A percentile compares a stretch with the other conserved stretches of the same genome.
Evolutionary conservation across 1,284 basidiomycete species (phyloP).

Genomic region (Hemileia vastatrix): DNA sequence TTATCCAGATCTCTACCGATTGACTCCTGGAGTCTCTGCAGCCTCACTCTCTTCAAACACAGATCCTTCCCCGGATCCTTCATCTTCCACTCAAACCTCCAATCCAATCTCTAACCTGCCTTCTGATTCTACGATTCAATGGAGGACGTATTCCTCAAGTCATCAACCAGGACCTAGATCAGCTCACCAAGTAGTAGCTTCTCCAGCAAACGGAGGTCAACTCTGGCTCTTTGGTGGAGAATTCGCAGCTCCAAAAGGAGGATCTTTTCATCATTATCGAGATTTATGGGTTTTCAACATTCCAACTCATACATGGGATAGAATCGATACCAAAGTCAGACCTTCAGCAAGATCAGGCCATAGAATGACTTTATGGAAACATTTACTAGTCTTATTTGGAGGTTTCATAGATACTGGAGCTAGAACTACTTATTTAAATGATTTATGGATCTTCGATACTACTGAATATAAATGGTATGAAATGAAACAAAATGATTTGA

Average conservation of each 20-base stretch:
- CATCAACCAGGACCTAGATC: constrained; percentile 74
- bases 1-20: too few relatives aligned
- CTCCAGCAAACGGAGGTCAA: constrained; percentile 66
- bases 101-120: constrained; percentile 55
- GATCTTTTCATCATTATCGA: constrained; percentile 79
- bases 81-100: not conserved
- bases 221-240: constrained; percentile 78
- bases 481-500: constrained; percentile 63
- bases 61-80: too few relatives aligned
- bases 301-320: constrained; percentile 67
- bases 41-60: not conserved
- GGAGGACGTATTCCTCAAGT: constrained; percentile 70
- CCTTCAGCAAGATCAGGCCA: constrained; percentile 77
- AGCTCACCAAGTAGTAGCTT: constrained; percentile 67
- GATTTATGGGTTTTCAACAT: constrained; percentile 65
- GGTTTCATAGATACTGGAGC: constrained; percentile 47
- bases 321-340: constrained; percentile 73
- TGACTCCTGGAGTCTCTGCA: too few relatives aligned
- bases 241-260: constrained; percentile 75
- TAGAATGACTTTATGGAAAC: constrained; percentile 86
- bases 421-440: constrained; percentile 69
- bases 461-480: constrained; percentile 80
- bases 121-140: constrained; percentile 75
- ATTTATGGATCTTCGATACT: constrained; percentile 79
- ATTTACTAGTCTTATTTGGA: constrained; percentile 73